phyloP scores from a whole-genome alignment of 2,329 filamentous ascomycete genomes.

The Pezicula neosporulosa region DNA sequence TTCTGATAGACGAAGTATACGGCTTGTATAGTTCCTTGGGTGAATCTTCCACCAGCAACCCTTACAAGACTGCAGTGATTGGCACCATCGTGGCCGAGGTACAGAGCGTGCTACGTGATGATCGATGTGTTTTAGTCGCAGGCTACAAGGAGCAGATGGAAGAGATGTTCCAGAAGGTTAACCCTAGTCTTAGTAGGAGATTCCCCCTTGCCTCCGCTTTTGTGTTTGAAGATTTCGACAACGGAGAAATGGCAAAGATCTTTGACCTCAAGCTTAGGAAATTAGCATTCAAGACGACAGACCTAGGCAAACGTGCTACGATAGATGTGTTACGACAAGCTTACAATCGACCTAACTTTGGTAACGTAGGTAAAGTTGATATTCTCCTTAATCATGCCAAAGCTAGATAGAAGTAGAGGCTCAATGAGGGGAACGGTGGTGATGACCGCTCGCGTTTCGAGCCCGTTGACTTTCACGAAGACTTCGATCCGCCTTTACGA shows the following conservation, averaged over 20 bases:
- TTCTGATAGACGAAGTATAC: conserved; percentile 60
- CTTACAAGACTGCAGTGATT: conserved; percentile 50
- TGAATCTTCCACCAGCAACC: conserved; percentile 41
- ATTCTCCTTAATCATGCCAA: conserved; percentile 52
- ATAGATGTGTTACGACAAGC: conserved; percentile 55
- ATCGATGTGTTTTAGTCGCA: conserved; percentile 65
- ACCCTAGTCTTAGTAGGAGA: conserved; percentile 61
- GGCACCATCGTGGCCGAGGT: conserved; percentile 74
- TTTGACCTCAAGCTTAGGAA: conserved; percentile 46
- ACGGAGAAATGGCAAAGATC: conserved; percentile 43
- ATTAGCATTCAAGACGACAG: conserved; percentile 39
- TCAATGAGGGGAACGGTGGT: conserved; percentile 26
- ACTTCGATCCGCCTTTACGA: no score
- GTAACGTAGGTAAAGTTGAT: conserved; percentile 71
- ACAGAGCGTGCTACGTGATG: conserved; percentile 63
- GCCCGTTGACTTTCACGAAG: conserved; percentile 44
- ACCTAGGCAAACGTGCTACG: conserved; percentile 43
- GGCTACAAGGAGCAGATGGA: conserved; percentile 64
- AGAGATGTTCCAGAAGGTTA: conserved; percentile 51
- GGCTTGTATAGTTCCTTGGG: conserved; percentile 33
- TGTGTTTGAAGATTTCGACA: conserved; percentile 61
- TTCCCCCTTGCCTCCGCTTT: conserved; percentile 63
- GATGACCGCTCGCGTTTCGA: conserved; percentile 10
- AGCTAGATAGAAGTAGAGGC: conserved; percentile 52
- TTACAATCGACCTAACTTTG: conserved; percentile 60